A percentile compares a stretch with the other conserved stretches of the same genome.
These are phyloP conservation scores for Solanum chilense DNA, from an alignment of 257 asterid genomes.

Conservation along the genomic window DNA sequence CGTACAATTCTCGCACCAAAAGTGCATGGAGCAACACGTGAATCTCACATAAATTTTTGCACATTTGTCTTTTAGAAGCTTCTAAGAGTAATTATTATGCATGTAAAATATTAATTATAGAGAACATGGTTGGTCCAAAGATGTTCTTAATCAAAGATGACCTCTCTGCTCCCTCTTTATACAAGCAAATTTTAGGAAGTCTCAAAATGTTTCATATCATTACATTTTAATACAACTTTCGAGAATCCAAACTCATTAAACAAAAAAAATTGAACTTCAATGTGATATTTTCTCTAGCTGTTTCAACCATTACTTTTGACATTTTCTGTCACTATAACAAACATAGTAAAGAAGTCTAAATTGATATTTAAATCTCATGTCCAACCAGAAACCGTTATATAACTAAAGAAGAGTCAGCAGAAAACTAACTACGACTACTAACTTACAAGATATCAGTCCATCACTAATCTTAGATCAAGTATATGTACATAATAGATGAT, in stretches of 20 bases:
- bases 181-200: neutral
- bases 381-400: neutral
- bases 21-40: neutral
- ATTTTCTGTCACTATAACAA: neutral
- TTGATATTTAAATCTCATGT: neutral
- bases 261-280: neutral
- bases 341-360: neutral
- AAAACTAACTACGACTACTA: neutral
- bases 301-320: neutral
- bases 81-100: neutral
- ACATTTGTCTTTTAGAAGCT: neutral
- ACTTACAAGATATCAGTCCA: neutral
- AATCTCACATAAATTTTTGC: neutral
- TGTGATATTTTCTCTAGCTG: neutral
- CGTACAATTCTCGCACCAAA: neutral
- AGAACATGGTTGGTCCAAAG: neutral
- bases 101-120: neutral
- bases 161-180: neutral
- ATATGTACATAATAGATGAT: neutral
- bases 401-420: neutral
- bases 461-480: neutral
- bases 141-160: neutral
- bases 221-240: neutral
- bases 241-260: neutral
- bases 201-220: neutral